Evolutionary conservation across 2,329 filamentous ascomycete genomes (phyloP).

Genomic region (Teratosphaeria epicoccoides): DNA sequence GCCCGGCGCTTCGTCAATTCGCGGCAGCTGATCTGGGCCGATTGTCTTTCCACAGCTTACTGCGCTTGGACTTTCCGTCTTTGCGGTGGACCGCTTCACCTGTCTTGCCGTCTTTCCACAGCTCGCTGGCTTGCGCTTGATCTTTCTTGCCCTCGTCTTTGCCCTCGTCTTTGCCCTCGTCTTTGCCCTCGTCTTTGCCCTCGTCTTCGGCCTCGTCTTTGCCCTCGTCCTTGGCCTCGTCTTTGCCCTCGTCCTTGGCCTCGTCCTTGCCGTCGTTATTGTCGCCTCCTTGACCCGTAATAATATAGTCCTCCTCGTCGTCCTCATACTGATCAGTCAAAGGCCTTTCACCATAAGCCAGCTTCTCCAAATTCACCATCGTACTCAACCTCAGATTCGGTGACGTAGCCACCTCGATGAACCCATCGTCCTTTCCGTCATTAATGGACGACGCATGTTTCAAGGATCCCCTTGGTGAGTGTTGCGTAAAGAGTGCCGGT

Average conservation of each 20-base stretch:
- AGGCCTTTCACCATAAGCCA: constrained; percentile 28
- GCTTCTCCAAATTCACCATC: constrained; percentile 30
- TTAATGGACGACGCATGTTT: constrained; percentile 25
- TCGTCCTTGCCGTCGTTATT: not conserved
- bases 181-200: not conserved
- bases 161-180: no score
- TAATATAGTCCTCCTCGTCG: not conserved
- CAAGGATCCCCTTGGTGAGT: constrained; percentile 30
- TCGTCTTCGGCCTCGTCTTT: not conserved
- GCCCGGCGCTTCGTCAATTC: no score
- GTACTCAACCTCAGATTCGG: constrained; percentile 33
- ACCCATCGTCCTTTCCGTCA: constrained; percentile 25
- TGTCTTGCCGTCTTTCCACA: not conserved
- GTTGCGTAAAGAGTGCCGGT: constrained; percentile 39
- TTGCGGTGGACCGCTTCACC: no score
- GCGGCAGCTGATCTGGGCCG: no score
- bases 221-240: not conserved
- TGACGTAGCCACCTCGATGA: constrained; percentile 22
- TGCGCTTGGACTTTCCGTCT: no score
- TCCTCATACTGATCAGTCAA: constrained; percentile 16
- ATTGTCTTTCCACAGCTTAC: not conserved
- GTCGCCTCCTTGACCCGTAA: no score
- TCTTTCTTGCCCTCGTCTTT: not conserved
- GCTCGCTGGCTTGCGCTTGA: not conserved
- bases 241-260: not conserved